Percentiles rank a stretch among this genome's conserved stretches.
Evolutionary conservation across 2,329 filamentous ascomycete genomes (phyloP).

Genomic region (Knufia petricola): DNA sequence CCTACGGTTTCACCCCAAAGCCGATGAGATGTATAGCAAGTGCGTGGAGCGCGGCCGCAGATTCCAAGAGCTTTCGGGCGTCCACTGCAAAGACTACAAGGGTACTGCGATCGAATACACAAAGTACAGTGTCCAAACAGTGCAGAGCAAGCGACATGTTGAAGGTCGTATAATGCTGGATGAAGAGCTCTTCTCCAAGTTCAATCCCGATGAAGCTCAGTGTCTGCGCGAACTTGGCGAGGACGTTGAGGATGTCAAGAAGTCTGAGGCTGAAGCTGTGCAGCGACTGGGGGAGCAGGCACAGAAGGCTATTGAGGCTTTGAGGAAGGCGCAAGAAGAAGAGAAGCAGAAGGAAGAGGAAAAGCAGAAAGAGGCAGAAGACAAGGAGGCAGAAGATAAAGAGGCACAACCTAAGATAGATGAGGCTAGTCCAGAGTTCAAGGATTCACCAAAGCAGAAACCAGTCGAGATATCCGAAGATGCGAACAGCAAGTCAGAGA

Average conservation of each 20-base stretch:
- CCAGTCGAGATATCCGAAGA: neutral
- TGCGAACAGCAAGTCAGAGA: neutral
- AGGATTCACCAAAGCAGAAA: neutral
- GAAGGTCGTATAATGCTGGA: conserved; percentile 8
- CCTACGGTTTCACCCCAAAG: conserved; percentile 5
- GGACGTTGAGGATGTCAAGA: conserved; percentile 4
- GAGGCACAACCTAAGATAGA: neutral
- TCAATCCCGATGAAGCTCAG: conserved; percentile 6
- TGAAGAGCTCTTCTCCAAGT: conserved; percentile 7
- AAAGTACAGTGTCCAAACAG: conserved; percentile 5
- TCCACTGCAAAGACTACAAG: conserved; percentile 13
- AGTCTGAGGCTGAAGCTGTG: conserved; percentile 1
- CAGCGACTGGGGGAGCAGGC: neutral
- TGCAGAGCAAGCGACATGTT: conserved; percentile 5
- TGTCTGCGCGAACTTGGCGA: conserved; percentile 4
- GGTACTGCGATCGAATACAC: conserved; percentile 10
- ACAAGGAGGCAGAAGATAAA: neutral
- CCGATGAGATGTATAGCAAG: conserved; percentile 10
- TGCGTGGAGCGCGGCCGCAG: conserved; percentile 11
- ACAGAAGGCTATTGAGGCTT: conserved; percentile 1
- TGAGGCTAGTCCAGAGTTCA: neutral
- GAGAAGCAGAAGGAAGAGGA: conserved; percentile 6
- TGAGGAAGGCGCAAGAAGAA: conserved; percentile 7
- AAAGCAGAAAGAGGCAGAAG: conserved; percentile 3
- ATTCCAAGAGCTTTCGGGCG: conserved; percentile 12